Base-by-base conservation (phyloP, 2,329 filamentous ascomycete genomes). In the Aspergillus pseudoviridinutans region DNA sequence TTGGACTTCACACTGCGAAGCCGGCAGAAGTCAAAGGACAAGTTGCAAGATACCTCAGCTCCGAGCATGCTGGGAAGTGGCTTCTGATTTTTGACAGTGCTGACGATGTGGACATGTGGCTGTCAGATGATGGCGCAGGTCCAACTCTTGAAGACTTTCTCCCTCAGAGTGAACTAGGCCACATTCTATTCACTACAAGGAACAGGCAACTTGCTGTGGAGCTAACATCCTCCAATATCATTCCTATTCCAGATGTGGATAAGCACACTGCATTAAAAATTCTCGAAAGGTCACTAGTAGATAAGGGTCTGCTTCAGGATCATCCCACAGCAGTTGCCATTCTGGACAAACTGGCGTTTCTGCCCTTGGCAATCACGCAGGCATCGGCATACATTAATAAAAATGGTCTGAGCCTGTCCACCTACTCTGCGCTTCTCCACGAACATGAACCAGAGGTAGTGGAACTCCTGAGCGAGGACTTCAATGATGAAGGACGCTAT, bases 121-220 rank as follows among this genome's bases (percentile, higher is more conserved):
- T 60, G 2, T 5, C 25, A 12, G 38, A 4, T 22, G 47, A 35
- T 17, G 8, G 54, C 3, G 32, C 42, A 32, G 22, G 22, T 25
- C 22, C 55, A 5, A 20, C 55, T 10, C 52, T 65, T 5, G 47
- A 35, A 32, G 22, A 60, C 3, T 57, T 57, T 49, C 44, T 69
- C 5, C 63, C 67, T 22, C 51, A 57, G 17, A 66, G 51, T 38
- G 51, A 63, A 28, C 57, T 68, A 41, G 65, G 62, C 35, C 47
- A 6, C 50, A 64, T 73, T 44, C 57, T 73, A 0, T 62, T 73
- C 29, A 74, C 70, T 0, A 67, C 63, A 2, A 59, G 68, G 7
- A 68, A 61, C 17, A 58, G 55, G 28, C 53, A 64, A 49, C 46
- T 63, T 1, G 61, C 62, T 0, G 52, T 59, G 10, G 58, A 64